Percentiles rank a stretch among this genome's conserved stretches.
phyloP scores from a whole-genome alignment of 2,329 filamentous ascomycete species.

The Monilinia laxa region DNA sequence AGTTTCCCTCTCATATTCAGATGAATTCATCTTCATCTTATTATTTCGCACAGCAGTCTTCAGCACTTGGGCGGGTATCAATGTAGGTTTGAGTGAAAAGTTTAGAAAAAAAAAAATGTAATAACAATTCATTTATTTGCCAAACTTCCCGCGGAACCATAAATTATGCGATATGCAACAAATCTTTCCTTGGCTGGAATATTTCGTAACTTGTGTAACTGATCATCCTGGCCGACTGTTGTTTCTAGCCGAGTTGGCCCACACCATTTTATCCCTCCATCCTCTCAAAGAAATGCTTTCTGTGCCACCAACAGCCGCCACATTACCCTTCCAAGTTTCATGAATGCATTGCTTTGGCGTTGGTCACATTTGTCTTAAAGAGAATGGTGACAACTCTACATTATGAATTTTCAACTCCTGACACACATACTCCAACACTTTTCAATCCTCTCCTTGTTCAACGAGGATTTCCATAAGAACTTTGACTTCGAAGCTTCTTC shows the following conservation, averaged over 20 bases:
- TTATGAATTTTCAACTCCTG: background rate
- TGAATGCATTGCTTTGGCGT: background rate
- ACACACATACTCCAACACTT: background rate
- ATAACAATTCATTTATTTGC: background rate
- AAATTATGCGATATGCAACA: constrained; percentile 7
- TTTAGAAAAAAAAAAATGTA: background rate
- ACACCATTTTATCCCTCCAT: background rate
- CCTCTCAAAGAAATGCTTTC: background rate
- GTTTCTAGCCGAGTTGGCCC: background rate
- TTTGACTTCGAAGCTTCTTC: no score
- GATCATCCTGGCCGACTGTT: background rate
- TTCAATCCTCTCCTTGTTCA: background rate
- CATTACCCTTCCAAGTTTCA: background rate
- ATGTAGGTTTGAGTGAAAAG: no score
- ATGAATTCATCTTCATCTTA: background rate
- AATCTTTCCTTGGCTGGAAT: background rate
- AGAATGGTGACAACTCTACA: background rate
- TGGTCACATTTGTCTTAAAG: background rate
- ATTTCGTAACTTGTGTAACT: constrained; percentile 4
- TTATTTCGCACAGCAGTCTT: background rate
- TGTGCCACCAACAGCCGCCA: background rate
- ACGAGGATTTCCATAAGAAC: background rate
- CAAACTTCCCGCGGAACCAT: background rate
- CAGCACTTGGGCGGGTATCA: background rate
- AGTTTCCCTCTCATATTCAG: background rate